Conservation (phyloP, 495 filamentous ascomycete species). For the Bacidia gigantensis region DNA sequence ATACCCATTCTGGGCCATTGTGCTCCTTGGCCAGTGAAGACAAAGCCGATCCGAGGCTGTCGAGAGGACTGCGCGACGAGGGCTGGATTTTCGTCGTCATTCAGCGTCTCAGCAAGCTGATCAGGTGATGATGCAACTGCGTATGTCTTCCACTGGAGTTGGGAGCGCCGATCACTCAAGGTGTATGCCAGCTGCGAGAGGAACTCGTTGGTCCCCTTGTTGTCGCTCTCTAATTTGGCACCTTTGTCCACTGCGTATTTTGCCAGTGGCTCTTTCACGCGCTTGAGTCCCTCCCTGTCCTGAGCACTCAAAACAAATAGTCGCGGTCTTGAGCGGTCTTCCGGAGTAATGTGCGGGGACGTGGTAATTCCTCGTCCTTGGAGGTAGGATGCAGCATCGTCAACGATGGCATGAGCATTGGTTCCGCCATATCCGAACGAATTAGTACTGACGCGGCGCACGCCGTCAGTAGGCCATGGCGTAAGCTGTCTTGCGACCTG, state of each 20-base stretch:
- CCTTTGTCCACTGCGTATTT: not conserved
- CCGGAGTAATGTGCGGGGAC: not conserved
- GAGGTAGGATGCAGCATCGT: constrained; percentile 22
- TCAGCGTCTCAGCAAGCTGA: not conserved
- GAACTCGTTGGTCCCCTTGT: not conserved
- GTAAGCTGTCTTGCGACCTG: constrained; percentile 15
- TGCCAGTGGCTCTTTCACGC: constrained; percentile 2
- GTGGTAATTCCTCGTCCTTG: not conserved
- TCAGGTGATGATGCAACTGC: not conserved
- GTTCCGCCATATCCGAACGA: constrained; percentile 28
- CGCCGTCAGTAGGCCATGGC: constrained; percentile 15
- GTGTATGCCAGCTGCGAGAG: constrained; percentile 6
- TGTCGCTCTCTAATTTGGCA: not conserved
- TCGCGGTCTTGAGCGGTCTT: not conserved
- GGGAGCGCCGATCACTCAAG: not conserved
- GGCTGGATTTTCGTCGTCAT: not conserved
- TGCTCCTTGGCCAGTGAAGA: constrained; percentile 24
- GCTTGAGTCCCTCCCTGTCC: constrained; percentile 14
- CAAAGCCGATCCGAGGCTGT: not conserved
- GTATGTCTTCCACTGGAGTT: not conserved
- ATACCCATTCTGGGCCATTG: constrained; percentile 22
- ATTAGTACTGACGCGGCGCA: constrained; percentile 25
- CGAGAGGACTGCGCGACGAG: too few relatives aligned
- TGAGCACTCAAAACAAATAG: constrained; percentile 13
- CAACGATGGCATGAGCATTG: constrained; percentile 24